Conservation (phyloP, 495 filamentous ascomycete genomes). For the Daldinia childiae region DNA sequence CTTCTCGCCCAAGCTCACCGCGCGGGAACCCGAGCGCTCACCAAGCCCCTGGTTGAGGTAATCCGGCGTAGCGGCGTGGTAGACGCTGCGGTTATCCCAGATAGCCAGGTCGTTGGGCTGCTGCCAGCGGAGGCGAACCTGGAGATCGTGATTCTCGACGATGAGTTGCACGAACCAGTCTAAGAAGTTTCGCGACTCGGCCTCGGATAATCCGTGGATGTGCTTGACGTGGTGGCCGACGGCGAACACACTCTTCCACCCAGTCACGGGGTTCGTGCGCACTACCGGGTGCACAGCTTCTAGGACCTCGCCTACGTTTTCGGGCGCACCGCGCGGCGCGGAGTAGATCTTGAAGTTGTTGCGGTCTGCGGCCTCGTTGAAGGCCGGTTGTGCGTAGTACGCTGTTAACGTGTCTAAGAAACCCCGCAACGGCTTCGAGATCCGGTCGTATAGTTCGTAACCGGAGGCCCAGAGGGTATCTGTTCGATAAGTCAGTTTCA, state of each 20-base stretch:
- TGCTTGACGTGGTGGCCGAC: slow-evolving; percentile 68
- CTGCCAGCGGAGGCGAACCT: slow-evolving; percentile 75
- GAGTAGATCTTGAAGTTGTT: slow-evolving; percentile 66
- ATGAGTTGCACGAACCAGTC: slow-evolving; percentile 71
- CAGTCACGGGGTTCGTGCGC: slow-evolving; percentile 84
- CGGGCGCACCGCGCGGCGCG: slow-evolving; percentile 68
- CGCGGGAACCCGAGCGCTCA: slow-evolving; percentile 67
- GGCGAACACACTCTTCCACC: slow-evolving; percentile 78
- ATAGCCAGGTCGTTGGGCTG: slow-evolving; percentile 73
- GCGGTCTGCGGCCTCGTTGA: slow-evolving; percentile 64
- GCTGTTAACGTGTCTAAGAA: slow-evolving; percentile 76
- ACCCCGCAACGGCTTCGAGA: slow-evolving; percentile 69
- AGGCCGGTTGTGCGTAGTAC: slow-evolving; percentile 69
- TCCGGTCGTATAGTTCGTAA: slow-evolving; percentile 81
- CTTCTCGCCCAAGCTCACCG: slow-evolving; percentile 72
- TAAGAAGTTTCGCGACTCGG: slow-evolving; percentile 70
- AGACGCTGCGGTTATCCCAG: slow-evolving; percentile 80
- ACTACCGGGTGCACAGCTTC: slow-evolving; percentile 74
- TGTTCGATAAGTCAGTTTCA: slow-evolving; percentile 31
- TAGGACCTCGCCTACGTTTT: slow-evolving; percentile 71
- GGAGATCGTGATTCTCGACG: slow-evolving; percentile 81
- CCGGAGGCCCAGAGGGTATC: slow-evolving; percentile 80
- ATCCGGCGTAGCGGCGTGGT: slow-evolving; percentile 77
- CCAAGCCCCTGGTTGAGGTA: slow-evolving; percentile 67
- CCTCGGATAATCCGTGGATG: slow-evolving; percentile 73